These are phyloP conservation scores for Tetracladium marchalianum DNA, from an alignment of 495 filamentous ascomycete species.

Conservation along the genomic window DNA sequence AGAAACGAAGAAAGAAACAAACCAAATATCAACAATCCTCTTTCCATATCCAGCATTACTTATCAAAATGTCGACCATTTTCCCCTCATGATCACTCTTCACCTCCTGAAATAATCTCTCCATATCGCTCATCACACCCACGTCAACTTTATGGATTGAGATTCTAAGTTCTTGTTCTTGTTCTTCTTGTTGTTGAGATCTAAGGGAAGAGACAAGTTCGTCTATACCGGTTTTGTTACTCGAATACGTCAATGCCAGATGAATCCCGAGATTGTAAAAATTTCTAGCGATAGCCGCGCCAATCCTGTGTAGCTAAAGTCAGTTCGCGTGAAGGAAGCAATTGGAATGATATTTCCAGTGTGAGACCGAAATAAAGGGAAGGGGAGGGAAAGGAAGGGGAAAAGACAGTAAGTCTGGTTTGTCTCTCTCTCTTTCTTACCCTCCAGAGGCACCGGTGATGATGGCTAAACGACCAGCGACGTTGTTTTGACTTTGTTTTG, in stretches of 20 bases:
- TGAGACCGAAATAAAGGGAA: no score
- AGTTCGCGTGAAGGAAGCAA: no score
- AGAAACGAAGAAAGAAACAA: no score
- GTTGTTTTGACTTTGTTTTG: no score
- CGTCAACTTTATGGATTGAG: conserved; percentile 47
- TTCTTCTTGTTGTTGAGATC: conserved; percentile 14
- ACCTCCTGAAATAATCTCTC: conserved; percentile 3
- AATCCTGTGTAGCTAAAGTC: conserved; percentile 24
- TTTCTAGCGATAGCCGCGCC: conserved; percentile 49
- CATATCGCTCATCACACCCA: conserved; percentile 16
- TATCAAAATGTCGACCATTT: conserved; percentile 1
- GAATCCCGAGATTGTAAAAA: conserved; percentile 39
- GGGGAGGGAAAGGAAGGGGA: no score
- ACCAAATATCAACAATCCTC: conserved; percentile 37
- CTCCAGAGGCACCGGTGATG: no score
- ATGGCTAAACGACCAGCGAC: no score
- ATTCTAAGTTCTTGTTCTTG: conserved; percentile 28
- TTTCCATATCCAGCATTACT: conserved; percentile 44
- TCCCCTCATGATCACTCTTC: background rate
- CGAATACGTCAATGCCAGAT: conserved; percentile 54
- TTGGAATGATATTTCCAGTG: no score
- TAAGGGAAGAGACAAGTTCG: conserved; percentile 31
- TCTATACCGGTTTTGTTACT: conserved; percentile 37
- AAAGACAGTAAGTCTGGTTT: no score
- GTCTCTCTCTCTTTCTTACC: no score